Evolutionary conservation across 495 filamentous ascomycete genomes (phyloP).

Genomic region (Cetradonia linearis): DNA sequence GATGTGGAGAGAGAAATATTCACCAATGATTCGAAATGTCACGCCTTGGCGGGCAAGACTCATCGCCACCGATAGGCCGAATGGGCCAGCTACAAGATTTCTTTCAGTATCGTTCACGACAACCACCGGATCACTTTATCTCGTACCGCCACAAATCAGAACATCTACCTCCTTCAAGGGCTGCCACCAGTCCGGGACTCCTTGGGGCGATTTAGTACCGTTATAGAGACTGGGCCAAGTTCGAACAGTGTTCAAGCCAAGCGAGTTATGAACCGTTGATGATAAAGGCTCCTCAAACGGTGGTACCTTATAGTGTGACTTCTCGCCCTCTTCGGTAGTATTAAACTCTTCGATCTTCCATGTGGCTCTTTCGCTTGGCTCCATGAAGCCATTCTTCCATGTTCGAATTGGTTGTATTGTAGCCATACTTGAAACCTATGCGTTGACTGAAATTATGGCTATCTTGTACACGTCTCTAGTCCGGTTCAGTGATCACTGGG

Average conservation of each 20-base stretch:
- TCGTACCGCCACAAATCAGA: slow-evolving; percentile 29
- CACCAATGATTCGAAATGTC: slow-evolving; percentile 29
- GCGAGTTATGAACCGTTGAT: slow-evolving; percentile 21
- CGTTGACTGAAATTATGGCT: not conserved
- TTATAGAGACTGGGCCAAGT: slow-evolving; percentile 28
- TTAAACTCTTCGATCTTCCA: not conserved
- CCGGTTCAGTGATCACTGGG: not conserved
- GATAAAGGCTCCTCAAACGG: slow-evolving; percentile 17
- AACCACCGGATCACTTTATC: not conserved
- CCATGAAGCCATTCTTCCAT: not conserved
- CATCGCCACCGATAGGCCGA: slow-evolving; percentile 26
- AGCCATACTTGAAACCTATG: not conserved
- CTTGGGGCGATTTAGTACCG: slow-evolving; percentile 20
- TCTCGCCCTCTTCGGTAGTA: not conserved
- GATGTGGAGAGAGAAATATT: not conserved
- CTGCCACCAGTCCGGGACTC: slow-evolving; percentile 27
- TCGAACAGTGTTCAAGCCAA: slow-evolving; percentile 24
- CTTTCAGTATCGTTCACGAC: not conserved
- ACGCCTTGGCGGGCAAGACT: slow-evolving; percentile 29
- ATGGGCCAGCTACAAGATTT: slow-evolving; percentile 24
- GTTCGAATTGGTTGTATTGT: not conserved
- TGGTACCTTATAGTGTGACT: not conserved
- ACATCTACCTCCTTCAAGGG: slow-evolving; percentile 30
- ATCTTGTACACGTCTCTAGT: not conserved
- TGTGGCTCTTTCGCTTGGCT: slow-evolving; percentile 1